Conservation (phyloP, 202 grass and related monocot species). For the Schoenoplectus tabernaemontani region DNA sequence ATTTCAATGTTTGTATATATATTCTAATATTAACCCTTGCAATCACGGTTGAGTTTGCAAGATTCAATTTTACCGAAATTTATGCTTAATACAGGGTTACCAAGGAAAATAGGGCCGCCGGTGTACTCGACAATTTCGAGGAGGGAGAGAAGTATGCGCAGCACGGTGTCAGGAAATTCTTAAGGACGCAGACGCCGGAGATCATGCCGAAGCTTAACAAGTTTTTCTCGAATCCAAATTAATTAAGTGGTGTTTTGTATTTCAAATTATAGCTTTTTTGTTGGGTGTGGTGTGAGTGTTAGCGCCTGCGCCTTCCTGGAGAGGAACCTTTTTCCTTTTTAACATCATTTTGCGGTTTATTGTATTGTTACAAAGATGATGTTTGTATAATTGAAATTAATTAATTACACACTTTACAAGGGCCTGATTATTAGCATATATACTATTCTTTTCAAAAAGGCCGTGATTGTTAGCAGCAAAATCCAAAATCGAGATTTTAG, state of each 20-base stretch:
- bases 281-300: neutral
- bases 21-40: neutral
- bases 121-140: conserved; percentile 16
- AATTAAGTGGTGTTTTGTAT: neutral
- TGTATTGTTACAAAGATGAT: too few relatives aligned
- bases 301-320: neutral
- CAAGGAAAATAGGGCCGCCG: conserved; percentile 26
- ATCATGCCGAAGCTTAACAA: conserved; percentile 54
- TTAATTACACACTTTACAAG: neutral
- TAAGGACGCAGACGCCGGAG: conserved; percentile 35
- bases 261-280: conserved; percentile 6
- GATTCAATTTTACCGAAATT: neutral
- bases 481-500: too few relatives aligned
- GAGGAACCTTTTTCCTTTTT: conserved; percentile 4
- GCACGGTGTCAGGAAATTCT: conserved; percentile 46
- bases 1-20: neutral
- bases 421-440: too few relatives aligned
- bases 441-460: too few relatives aligned
- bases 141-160: conserved; percentile 36
- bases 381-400: neutral
- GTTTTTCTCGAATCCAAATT: conserved; percentile 33
- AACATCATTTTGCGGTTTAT: neutral
- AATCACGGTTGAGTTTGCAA: neutral
- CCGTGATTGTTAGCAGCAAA: too few relatives aligned
- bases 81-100: conserved; percentile 10